A percentile compares a stretch with the other conserved stretches of the same genome.
phyloP scores from a whole-genome alignment of 2,329 filamentous ascomycete genomes.

The Fonsecaea erecta region DNA sequence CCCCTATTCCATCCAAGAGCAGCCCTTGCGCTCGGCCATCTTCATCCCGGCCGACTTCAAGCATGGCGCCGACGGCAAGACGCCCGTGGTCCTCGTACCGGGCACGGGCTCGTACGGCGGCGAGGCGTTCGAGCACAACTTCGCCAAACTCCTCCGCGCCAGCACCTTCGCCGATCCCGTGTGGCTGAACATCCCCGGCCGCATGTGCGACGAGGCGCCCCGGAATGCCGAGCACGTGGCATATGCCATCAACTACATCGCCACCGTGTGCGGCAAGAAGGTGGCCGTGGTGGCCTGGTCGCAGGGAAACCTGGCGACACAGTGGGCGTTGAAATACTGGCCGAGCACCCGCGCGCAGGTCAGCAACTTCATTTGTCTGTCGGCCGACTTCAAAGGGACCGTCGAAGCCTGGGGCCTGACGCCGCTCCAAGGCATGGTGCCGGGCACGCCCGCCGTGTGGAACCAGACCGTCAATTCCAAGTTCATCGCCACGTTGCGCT shows the following conservation, averaged over 20 bases:
- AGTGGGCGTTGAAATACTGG: slow-evolving; percentile 66
- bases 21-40: slow-evolving; percentile 56
- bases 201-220: slow-evolving; percentile 56
- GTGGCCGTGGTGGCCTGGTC: slow-evolving; percentile 59
- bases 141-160: slow-evolving; percentile 54
- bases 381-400: slow-evolving; percentile 60
- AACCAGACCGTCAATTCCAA: slow-evolving; percentile 55
- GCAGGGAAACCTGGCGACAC: slow-evolving; percentile 59
- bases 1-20: slow-evolving; percentile 55
- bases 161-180: slow-evolving; percentile 55
- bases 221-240: slow-evolving; percentile 58
- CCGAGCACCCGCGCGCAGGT: slow-evolving; percentile 53
- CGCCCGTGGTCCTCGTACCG: slow-evolving; percentile 59
- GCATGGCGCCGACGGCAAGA: slow-evolving; percentile 47
- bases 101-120: slow-evolving; percentile 58
- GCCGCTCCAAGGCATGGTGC: slow-evolving; percentile 7
- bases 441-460: slow-evolving; percentile 49
- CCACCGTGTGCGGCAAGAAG: slow-evolving; percentile 46
- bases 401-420: slow-evolving; percentile 30
- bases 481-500: slow-evolving; percentile 51
- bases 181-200: slow-evolving; percentile 61
- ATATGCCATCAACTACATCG: slow-evolving; percentile 64
- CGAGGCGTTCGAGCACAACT: slow-evolving; percentile 52
- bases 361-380: slow-evolving; percentile 59
- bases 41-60: slow-evolving; percentile 58